Evolutionary conservation across 2,329 filamentous ascomycete genomes (phyloP), one percentile per base, ranked within the genome.

Genomic region (Aspergillus hortae): DNA sequence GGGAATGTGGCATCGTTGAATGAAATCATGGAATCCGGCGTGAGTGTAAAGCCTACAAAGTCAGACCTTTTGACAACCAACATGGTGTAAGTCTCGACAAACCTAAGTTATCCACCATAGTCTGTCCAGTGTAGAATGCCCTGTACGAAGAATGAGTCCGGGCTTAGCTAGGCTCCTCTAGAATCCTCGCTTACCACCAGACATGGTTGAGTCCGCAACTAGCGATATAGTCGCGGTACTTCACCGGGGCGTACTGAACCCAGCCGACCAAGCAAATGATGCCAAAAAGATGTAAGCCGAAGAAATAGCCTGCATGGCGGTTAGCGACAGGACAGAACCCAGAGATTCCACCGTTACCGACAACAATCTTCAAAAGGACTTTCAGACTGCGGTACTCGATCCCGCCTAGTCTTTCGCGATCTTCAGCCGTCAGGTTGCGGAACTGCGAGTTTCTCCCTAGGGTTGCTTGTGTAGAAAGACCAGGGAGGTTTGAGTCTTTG

Each of bases 361-460:
- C 55, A 0, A 74, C 68, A 51, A 80, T 76, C 55, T 78, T 78
- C 14, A 80, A 58, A 11, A 82, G 60, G 1, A 80, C 56, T 56
- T 77, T 78, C 30, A 81, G 61, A 30, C 72, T 76, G 0, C 77
- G 72, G 41, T 81, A 81, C 59, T 81, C 79, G 33, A 80, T 75
- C 0, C 79, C 79, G 1, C 79, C 78, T 0, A 81, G 65, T n/a
- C 68, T 65, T 51, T 79, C 74, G 4, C 72, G 63, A 42, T 76
- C 74, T 15, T 70, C 56, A 0, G 65, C 61, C 0, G 71, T 71
- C 45, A 80, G 41, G 46, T 78, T 74, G 27, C 70, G 54, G 30
- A 80, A 80, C 23, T 71, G 62, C 0, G 75, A 78, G 52, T 80
- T 80, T 2, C 75, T 66, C 0, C 77, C 76, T 4, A 80, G 55